Base-by-base conservation (phyloP, 2,329 filamentous ascomycete genomes). In the Arthroderma sp. region DNA sequence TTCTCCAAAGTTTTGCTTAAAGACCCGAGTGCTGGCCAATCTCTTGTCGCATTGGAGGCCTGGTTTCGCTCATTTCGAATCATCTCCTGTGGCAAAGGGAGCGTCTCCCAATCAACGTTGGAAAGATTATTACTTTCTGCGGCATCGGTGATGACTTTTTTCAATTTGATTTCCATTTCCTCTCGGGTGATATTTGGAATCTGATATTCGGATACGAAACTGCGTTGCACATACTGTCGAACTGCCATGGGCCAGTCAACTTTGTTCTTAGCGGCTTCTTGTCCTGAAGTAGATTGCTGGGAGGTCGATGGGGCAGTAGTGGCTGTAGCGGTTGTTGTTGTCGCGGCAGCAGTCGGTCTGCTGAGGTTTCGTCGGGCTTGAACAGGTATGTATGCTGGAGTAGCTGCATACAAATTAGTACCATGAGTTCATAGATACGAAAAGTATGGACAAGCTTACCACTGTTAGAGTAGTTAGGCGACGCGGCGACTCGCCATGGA, bases 161-260 rank as follows among this genome's bases (percentile, higher is more conserved):
- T 94, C 51, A 98, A 70, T 59, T 87, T 93, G 48, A 72, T 70
- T 62, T 94, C 83, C 72, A 95, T 82, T 46, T 94, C 86, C 43
- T 72, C 57, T 43, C 75, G 74, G 42, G 69, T 62, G 38, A 88
- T 75, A 34, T 75, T 73, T 4, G 73, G 57, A 50, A 83, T 73
- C 52, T 80, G 69, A 59, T 87, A 84, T 47, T 79, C 75, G 28
- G 78, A 75, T 42, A 84, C 78, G 61, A 96, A 96, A 28, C 87
- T 88, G 57, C 87, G 80, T 57, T 87, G 82, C 30, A 96, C 89
- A 66, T 95, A 96, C 52, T 75, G 72, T 55, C 87, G 83, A 48
- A 96, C 85, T n/a, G 81, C 77, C 37, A 77, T 70, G 30, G 87
- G 81, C 81, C 86, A 96, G 54, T 83, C 78, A 55, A 80, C 68